Percentiles rank a stretch among this genome's conserved stretches.
phyloP scores from a whole-genome alignment of 805 yeast genomes.

The Cyberlindnera amylophila region DNA sequence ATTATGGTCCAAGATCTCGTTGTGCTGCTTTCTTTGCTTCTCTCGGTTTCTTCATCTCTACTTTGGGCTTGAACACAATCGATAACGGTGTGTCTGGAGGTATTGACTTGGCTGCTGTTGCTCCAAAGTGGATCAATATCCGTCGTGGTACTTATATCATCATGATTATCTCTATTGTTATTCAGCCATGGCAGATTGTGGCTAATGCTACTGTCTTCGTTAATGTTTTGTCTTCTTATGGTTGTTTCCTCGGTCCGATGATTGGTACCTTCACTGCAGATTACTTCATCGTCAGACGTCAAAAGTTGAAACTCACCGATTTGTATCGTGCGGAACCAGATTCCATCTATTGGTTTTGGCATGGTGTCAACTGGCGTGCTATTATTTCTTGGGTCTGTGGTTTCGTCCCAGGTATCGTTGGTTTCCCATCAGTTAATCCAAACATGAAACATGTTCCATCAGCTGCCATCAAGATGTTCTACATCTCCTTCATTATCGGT shows the following conservation, averaged over 20 bases:
- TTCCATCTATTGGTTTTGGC: conserved; percentile 40
- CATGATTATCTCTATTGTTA: conserved; percentile 63
- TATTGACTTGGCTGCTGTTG: conserved; percentile 43
- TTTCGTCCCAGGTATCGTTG: conserved; percentile 41
- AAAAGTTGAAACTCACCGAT: conserved; percentile 38
- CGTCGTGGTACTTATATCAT: conserved; percentile 64
- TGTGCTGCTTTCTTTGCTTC: conserved; percentile 46
- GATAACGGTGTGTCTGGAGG: conserved; percentile 47
- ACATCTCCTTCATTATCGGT: conserved; percentile 27
- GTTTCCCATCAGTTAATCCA: conserved; percentile 31
- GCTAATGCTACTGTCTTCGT: conserved; percentile 27
- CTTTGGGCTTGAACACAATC: conserved; percentile 34
- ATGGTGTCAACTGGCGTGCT: conserved; percentile 43
- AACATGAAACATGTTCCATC: conserved; percentile 27
- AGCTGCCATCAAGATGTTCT: conserved; percentile 26
- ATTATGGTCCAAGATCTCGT: conserved; percentile 36
- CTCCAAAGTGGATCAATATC: conserved; percentile 55
- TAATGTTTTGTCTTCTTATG: conserved; percentile 25
- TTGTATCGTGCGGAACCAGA: conserved; percentile 32
- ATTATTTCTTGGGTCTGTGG: conserved; percentile 35
- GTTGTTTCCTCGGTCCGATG: conserved; percentile 43
- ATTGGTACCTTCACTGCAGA: conserved; percentile 36
- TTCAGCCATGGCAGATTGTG: conserved; percentile 65
- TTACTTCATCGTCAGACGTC: conserved; percentile 35
- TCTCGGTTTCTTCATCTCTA: conserved; percentile 32